These are phyloP conservation scores for Sextonia rubra DNA, from an alignment of 164 flowering plant species.

Conservation along the genomic window DNA sequence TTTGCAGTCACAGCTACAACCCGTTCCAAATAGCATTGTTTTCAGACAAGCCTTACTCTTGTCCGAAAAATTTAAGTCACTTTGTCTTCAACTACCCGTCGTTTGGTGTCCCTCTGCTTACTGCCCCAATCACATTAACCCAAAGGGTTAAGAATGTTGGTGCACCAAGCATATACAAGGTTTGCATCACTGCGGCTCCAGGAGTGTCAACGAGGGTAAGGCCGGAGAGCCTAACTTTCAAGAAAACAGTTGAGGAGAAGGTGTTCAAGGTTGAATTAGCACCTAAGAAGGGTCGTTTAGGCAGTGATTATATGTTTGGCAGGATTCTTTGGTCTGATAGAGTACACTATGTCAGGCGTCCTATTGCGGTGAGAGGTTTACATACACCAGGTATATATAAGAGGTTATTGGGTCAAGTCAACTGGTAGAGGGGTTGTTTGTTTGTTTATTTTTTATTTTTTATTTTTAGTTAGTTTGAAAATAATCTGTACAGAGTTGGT, in stretches of 20 bases:
- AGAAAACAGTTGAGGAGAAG: conserved; percentile 25
- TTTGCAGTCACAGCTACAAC: conserved; percentile 34
- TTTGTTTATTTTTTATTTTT: too few relatives aligned
- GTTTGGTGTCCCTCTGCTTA: conserved; percentile 16
- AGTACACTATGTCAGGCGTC: conserved; percentile 20
- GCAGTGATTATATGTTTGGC: conserved; percentile 23
- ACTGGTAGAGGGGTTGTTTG: too few relatives aligned
- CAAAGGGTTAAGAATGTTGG: conserved; percentile 23
- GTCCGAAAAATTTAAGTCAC: background rate
- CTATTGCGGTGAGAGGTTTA: conserved; percentile 25
- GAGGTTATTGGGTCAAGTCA: too few relatives aligned
- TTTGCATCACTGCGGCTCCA: conserved; percentile 18
- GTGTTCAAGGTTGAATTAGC: conserved; percentile 20
- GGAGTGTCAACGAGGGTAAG: conserved; percentile 30
- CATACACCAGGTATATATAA: too few relatives aligned
- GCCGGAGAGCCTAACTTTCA: conserved; percentile 25
- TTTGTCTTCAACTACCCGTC: conserved; percentile 27
- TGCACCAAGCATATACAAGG: conserved; percentile 23
- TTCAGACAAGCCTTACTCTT: conserved; percentile 16
- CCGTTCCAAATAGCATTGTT: conserved; percentile 13
- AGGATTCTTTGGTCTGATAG: conserved; percentile 27
- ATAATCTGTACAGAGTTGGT: too few relatives aligned
- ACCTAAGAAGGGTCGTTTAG: background rate
- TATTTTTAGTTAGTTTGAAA: too few relatives aligned
- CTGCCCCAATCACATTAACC: conserved; percentile 2